phyloP scores from a whole-genome alignment of 169 alveolate genomes.

The Cryptosporidium bovis region DNA sequence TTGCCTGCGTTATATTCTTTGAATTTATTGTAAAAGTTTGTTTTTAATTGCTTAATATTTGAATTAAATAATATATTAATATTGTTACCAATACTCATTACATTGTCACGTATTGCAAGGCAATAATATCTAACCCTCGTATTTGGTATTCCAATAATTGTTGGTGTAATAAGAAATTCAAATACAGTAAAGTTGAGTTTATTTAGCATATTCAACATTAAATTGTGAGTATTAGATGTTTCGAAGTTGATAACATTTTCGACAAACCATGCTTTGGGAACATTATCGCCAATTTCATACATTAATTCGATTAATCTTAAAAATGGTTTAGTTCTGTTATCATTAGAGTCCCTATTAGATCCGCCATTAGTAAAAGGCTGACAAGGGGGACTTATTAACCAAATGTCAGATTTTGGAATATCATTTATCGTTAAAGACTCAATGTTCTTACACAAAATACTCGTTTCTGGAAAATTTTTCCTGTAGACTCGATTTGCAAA shows the following conservation, averaged over 20 bases:
- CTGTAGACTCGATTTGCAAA: slow-evolving; percentile 76
- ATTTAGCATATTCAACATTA: slow-evolving; percentile 75
- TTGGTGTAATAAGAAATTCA: slow-evolving; percentile 83
- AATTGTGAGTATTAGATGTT: slow-evolving; percentile 78
- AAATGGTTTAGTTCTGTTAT: slow-evolving; percentile 49
- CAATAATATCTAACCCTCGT: slow-evolving; percentile 85
- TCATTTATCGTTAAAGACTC: slow-evolving; percentile 17
- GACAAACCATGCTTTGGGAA: slow-evolving; percentile 80
- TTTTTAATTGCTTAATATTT: background rate
- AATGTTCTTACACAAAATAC: slow-evolving; percentile 27
- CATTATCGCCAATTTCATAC: slow-evolving; percentile 64
- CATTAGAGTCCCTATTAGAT: slow-evolving; percentile 77
- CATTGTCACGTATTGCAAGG: slow-evolving; percentile 75
- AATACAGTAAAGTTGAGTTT: slow-evolving; percentile 74
- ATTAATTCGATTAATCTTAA: slow-evolving; percentile 74
- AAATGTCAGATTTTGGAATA: slow-evolving; percentile 77
- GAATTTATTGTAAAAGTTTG: slow-evolving; percentile 14
- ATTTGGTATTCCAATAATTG: slow-evolving; percentile 84
- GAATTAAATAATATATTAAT: background rate
- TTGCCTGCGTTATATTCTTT: slow-evolving; percentile 7
- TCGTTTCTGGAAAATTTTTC: slow-evolving; percentile 72
- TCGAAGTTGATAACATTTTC: slow-evolving; percentile 86
- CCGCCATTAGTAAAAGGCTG: slow-evolving; percentile 87
- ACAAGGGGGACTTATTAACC: slow-evolving; percentile 88
- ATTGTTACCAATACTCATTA: background rate